Conservation (phyloP, 495 filamentous ascomycete species). For the Terfezia boudieri region DNA sequence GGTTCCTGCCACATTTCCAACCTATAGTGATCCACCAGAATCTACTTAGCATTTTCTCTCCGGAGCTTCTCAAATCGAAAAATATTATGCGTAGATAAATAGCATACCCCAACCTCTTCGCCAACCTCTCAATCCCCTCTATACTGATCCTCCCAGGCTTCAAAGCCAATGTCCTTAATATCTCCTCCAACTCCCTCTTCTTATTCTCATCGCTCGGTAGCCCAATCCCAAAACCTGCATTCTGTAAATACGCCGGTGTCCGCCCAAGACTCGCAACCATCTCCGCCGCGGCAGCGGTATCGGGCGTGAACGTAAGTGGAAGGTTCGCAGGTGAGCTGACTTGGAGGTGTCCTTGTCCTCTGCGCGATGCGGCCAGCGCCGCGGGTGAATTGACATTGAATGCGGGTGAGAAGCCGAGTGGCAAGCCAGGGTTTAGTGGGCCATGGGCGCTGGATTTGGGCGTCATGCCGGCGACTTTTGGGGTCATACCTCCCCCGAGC, state of each 20-base stretch:
- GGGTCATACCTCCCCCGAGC: constrained; percentile 4
- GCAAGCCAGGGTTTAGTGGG: background rate
- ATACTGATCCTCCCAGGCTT: constrained; percentile 38
- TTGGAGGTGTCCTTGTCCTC: background rate
- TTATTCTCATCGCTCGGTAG: constrained; percentile 13
- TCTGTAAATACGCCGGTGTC: background rate
- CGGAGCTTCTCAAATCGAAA: background rate
- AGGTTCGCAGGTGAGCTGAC: background rate
- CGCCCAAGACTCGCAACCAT: constrained; percentile 5
- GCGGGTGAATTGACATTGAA: background rate
- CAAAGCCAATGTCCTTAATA: constrained; percentile 10
- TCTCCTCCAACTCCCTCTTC: constrained; percentile 17
- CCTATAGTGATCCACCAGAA: too few species aligned
- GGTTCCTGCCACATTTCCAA: too few species aligned
- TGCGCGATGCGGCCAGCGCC: background rate
- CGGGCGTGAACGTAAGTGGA: background rate
- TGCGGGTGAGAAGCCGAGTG: background rate
- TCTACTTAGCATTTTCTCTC: background rate
- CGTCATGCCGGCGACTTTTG: constrained; percentile 12
- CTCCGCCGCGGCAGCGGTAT: constrained; percentile 2
- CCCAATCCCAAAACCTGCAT: constrained; percentile 1
- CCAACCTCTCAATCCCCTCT: constrained; percentile 58
- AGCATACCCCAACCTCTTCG: constrained; percentile 35
- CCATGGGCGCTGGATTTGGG: background rate
- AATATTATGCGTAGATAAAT: background rate